Conservation (phyloP, 2,329 filamentous ascomycete genomes). For the Oidium heveae region DNA sequence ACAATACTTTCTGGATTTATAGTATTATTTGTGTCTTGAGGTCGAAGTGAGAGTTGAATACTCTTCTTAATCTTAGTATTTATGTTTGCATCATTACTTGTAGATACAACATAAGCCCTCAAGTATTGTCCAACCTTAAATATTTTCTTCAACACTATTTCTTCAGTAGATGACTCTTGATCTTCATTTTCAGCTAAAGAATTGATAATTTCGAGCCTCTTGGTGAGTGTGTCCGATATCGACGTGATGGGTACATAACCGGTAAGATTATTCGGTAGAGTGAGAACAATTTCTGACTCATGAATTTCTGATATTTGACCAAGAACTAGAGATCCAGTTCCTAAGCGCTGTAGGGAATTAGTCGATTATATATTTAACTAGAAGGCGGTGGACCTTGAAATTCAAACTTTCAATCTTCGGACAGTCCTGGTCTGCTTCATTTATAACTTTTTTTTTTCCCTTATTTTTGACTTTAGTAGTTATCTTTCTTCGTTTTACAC, state of each 20-base stretch:
- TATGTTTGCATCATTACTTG: conserved; percentile 31
- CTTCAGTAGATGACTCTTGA: conserved; percentile 26
- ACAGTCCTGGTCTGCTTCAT: conserved; percentile 21
- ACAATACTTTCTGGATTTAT: conserved; percentile 50
- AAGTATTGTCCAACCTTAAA: conserved; percentile 75
- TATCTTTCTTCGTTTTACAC: conserved; percentile 14
- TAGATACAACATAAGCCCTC: conserved; percentile 60
- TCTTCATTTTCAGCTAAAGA: conserved; percentile 32
- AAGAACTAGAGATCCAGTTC: conserved; percentile 66
- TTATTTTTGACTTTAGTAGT: conserved; percentile 30
- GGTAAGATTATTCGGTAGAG: conserved; percentile 76
- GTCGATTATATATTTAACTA: conserved; percentile 2
- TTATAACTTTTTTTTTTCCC: conserved; percentile 25
- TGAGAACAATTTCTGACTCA: conserved; percentile 49
- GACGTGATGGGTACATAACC: conserved; percentile 81
- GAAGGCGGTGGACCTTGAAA: conserved; percentile 41
- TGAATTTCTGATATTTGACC: conserved; percentile 69
- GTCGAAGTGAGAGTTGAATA: conserved; percentile 71
- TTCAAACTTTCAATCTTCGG: conserved; percentile 68
- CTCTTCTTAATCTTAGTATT: conserved; percentile 37
- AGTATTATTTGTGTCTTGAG: conserved; percentile 51
- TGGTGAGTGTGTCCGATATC: conserved; percentile 58
- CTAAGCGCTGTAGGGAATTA: conserved; percentile 38
- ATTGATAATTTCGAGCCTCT: conserved; percentile 44
- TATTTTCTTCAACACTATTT: conserved; percentile 46